Base-by-base conservation (phyloP, 345 rosid species). In the Aquilaria yunnanensis region DNA sequence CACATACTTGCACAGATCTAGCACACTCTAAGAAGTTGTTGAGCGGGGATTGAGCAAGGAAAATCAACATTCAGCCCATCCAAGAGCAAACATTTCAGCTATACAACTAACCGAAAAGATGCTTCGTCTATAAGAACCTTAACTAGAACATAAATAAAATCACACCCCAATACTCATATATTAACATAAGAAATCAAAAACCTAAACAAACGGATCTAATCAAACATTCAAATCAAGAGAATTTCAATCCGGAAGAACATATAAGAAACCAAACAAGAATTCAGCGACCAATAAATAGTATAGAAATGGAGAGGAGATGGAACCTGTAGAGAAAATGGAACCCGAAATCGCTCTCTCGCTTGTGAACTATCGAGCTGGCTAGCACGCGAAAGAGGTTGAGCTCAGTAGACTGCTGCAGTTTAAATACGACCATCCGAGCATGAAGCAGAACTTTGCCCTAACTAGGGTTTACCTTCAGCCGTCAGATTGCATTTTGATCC, bases 381-480 rank as follows among this genome's bases (percentile, higher is more conserved):
- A 32, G 43, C 59, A 9, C 29, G n/a, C 12, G 59, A 32, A 16
- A 55, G 8, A 12, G 37, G 23, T 23, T 23, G 41, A 30, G 59
- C 2, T 9, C n/a, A 10, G 37, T 30, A 5, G 0, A 14, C 29
- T 52, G 29, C 29, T 31, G 10, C 12, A 7, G 59, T 14, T 55
- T 55, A 30, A 55, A 31, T 33, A 30, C 23, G 23, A 23, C 23
- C 23, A 23, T 23, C 23, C 23, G 23, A 23, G 30, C 14, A 30
- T 33, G 59, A 12, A 37, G n/a, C 12, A 12, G 59, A 32, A 34
- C 32, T 3, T 55, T 55, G 31, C 41, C 37, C 59, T 9, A 55
- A 32, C 41, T 55, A 55, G 59, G 59, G 59, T 55, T 55, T 55
- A 11, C 12, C 41, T 31, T 31, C 11, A 31, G 37, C 59, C 59